Evolutionary conservation across 371 early-diverging fungal genomes (phyloP).

Genomic region (Mortierella sp.): DNA sequence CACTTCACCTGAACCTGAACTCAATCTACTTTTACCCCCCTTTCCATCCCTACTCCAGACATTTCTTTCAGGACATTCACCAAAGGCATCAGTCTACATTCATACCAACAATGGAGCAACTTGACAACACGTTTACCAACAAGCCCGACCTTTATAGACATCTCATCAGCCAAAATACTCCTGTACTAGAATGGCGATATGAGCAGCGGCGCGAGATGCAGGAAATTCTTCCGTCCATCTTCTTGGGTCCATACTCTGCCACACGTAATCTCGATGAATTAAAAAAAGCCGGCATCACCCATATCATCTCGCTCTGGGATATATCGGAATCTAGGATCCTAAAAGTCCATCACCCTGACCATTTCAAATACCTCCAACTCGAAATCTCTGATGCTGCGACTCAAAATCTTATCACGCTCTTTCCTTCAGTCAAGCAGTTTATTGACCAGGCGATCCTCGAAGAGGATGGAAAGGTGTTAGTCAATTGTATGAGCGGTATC

Average conservation of each 20-base stretch:
- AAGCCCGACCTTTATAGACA: conserved; percentile 33
- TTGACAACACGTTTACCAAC: not conserved
- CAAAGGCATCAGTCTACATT: not conserved
- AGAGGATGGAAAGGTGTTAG: conserved; percentile 74
- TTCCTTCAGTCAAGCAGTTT: conserved; percentile 70
- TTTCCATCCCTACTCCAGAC: not conserved
- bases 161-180: conserved; percentile 48
- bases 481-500: conserved; percentile 91
- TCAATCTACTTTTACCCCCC: not conserved
- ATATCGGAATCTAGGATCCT: conserved; percentile 65
- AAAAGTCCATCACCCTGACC: conserved; percentile 57
- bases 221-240: conserved; percentile 83
- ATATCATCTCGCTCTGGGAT: conserved; percentile 83
- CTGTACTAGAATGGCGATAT: conserved; percentile 75
- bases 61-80: not conserved
- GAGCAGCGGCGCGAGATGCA: conserved; percentile 89
- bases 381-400: conserved; percentile 73
- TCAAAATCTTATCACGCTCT: conserved; percentile 84
- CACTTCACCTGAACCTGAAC: not conserved
- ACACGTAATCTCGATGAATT: conserved; percentile 71
- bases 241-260: conserved; percentile 84
- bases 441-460: conserved; percentile 66
- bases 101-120: not conserved
- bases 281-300: conserved; percentile 72
- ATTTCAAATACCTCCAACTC: conserved; percentile 63